Percentiles rank a stretch among this genome's conserved stretches.
Conservation (phyloP, 2,329 filamentous ascomycete species). For the Tricladium varicosporioides region DNA sequence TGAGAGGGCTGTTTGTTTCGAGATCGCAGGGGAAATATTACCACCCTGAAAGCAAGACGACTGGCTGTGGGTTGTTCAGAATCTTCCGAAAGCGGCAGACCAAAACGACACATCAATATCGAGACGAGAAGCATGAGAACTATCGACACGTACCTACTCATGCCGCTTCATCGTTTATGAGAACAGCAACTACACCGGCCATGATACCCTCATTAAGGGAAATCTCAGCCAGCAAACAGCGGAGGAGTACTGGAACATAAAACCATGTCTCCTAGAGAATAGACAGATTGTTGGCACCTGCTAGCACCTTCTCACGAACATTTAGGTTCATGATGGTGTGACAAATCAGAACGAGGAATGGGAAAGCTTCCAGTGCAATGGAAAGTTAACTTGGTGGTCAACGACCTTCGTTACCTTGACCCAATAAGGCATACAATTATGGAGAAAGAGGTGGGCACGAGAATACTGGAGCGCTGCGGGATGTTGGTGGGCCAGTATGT, state of each 20-base stretch:
- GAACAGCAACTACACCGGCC: neutral
- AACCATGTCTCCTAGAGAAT: neutral
- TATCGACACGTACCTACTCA: neutral
- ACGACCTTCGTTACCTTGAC: no score
- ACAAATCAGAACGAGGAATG: no score
- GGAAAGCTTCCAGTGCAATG: no score
- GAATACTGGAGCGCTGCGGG: no score
- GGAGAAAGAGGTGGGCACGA: no score
- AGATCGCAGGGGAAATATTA: neutral
- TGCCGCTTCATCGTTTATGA: neutral
- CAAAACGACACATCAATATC: neutral
- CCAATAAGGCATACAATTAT: no score
- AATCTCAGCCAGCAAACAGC: neutral
- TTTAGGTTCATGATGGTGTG: no score
- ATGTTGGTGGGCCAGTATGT: no score
- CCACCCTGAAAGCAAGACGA: neutral
- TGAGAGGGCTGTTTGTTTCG: neutral
- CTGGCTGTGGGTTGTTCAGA: neutral
- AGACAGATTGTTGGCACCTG: no score
- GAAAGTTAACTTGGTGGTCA: no score
- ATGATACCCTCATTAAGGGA: neutral
- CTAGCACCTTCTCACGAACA: no score
- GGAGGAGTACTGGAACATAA: neutral
- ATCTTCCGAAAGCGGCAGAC: neutral
- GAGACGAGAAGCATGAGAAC: neutral